These are phyloP conservation scores for Diutina siamensis DNA, from an alignment of 1,139 yeast genomes.

Conservation along the genomic window DNA sequence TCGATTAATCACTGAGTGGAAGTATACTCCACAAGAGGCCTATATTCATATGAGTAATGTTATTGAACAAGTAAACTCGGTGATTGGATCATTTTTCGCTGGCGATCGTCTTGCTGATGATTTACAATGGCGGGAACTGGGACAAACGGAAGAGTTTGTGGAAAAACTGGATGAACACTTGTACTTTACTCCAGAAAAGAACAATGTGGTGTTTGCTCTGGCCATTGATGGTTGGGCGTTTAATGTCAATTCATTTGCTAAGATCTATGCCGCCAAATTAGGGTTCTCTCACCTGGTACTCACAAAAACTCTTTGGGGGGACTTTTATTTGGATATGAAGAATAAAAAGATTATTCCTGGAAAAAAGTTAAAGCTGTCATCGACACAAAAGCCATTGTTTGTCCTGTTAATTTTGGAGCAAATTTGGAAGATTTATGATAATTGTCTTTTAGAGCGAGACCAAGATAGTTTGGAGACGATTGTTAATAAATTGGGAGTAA, in stretches of 20 bases:
- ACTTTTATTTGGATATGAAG: slow-evolving; percentile 79
- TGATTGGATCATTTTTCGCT: slow-evolving; percentile 83
- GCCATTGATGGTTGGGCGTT: slow-evolving; percentile 99
- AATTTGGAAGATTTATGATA: slow-evolving; percentile 84
- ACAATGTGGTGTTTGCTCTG: slow-evolving; percentile 88
- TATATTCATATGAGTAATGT: slow-evolving; percentile 66
- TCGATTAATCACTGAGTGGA: slow-evolving; percentile 71
- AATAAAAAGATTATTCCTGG: slow-evolving; percentile 67
- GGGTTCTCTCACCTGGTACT: slow-evolving; percentile 76
- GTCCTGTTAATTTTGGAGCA: slow-evolving; percentile 81
- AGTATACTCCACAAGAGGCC: slow-evolving; percentile 76
- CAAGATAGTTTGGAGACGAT: slow-evolving; percentile 67
- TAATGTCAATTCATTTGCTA: slow-evolving; percentile 77
- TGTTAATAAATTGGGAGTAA: slow-evolving; percentile 55
- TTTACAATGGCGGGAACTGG: slow-evolving; percentile 66
- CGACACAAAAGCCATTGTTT: slow-evolving; percentile 57
- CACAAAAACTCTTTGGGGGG: slow-evolving; percentile 93
- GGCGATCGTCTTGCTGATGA: slow-evolving; percentile 94
- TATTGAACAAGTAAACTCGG: slow-evolving; percentile 90
- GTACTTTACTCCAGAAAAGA: slow-evolving; percentile 81
- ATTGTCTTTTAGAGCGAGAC: slow-evolving; percentile 54
- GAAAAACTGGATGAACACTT: slow-evolving; percentile 76
- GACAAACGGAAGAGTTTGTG: slow-evolving; percentile 43
- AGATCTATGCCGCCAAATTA: slow-evolving; percentile 71
- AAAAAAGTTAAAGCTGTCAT: slow-evolving; percentile 41